A percentile compares a stretch with the other conserved stretches of the same genome.
These are phyloP conservation scores for Amaranthus hypochondriacus DNA, from an alignment of 148 eudicot species.

Conservation along the genomic window DNA sequence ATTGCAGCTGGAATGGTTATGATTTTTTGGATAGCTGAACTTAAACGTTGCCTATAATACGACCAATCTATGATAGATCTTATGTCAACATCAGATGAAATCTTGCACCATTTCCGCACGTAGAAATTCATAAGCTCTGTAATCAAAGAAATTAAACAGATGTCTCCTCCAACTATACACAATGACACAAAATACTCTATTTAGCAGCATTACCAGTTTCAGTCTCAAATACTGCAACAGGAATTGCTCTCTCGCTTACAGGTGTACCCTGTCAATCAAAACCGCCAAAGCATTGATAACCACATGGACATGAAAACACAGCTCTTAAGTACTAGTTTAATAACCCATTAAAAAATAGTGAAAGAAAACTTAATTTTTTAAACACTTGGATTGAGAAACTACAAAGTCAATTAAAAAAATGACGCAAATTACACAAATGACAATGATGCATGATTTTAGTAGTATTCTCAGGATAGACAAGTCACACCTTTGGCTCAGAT, in stretches of 20 bases:
- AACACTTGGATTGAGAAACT: not conserved
- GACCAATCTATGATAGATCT: slow-evolving; percentile 98
- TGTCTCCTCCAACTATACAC: slow-evolving; percentile 5
- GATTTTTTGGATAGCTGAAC: slow-evolving; percentile 94
- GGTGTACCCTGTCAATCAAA: slow-evolving; percentile 73
- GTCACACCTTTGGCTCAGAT: slow-evolving; percentile 86
- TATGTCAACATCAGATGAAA: slow-evolving; percentile 76
- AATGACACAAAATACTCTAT: not conserved
- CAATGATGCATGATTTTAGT: not conserved
- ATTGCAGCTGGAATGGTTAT: slow-evolving; percentile 98
- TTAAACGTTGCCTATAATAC: slow-evolving; percentile 89
- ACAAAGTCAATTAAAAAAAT: not conserved
- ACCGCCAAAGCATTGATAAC: slow-evolving; percentile 12
- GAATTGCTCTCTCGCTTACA: slow-evolving; percentile 98
- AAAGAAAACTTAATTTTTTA: not conserved
- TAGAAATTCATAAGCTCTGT: slow-evolving; percentile 88
- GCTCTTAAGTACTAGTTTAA: not conserved
- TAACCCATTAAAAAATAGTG: not conserved
- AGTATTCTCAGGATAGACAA: slow-evolving; percentile 2
- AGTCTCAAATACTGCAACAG: slow-evolving; percentile 96
- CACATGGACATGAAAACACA: not conserved
- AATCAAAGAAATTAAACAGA: slow-evolving; percentile 18
- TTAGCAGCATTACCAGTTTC: slow-evolving; percentile 56
- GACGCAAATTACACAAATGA: not conserved
- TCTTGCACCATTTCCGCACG: slow-evolving; percentile 95